These are phyloP conservation scores for Lactifluus subvellereus DNA, from an alignment of 768 basidiomycete genomes.

Conservation along the genomic window DNA sequence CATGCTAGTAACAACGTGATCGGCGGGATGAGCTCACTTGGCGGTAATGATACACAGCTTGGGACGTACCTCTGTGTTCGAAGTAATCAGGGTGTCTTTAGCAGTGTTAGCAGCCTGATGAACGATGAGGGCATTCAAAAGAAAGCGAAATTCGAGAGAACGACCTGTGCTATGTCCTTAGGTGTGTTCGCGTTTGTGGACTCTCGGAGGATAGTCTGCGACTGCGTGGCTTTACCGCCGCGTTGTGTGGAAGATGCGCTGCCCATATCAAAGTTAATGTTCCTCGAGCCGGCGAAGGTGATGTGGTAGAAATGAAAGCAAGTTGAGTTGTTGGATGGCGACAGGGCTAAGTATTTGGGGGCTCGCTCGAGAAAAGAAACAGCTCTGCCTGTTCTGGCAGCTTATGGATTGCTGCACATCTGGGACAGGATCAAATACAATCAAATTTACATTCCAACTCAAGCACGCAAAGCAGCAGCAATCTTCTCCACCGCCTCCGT, in stretches of 20 bases:
- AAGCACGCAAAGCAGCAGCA: slow-evolving; percentile 12
- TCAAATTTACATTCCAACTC: slow-evolving; percentile 7
- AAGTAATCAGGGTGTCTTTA: slow-evolving; percentile 2
- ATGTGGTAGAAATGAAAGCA: slow-evolving; percentile 11
- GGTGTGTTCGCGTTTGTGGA: slow-evolving; percentile 9
- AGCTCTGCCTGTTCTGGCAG: background rate
- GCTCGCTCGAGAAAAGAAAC: background rate
- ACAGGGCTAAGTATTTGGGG: background rate
- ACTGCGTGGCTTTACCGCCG: slow-evolving; percentile 2
- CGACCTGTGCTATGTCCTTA: slow-evolving; percentile 16
- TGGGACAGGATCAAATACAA: background rate
- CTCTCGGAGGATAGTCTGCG: slow-evolving; percentile 5
- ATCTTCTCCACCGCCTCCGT: slow-evolving; percentile 48
- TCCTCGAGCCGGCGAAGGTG: slow-evolving; percentile 21
- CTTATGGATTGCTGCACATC: background rate
- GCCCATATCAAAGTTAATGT: slow-evolving; percentile 13
- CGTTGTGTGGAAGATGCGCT: slow-evolving; percentile 20
- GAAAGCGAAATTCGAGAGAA: background rate
- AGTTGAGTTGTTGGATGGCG: slow-evolving; percentile 2
- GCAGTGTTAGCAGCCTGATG: slow-evolving; percentile 10
- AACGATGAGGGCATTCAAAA: background rate
- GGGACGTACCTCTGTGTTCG: slow-evolving; percentile 1
- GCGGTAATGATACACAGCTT: background rate
- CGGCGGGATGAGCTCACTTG: background rate
- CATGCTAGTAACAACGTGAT: background rate